Conservation (phyloP, 129 eudicot genomes). For the Tagetes patula region DNA sequence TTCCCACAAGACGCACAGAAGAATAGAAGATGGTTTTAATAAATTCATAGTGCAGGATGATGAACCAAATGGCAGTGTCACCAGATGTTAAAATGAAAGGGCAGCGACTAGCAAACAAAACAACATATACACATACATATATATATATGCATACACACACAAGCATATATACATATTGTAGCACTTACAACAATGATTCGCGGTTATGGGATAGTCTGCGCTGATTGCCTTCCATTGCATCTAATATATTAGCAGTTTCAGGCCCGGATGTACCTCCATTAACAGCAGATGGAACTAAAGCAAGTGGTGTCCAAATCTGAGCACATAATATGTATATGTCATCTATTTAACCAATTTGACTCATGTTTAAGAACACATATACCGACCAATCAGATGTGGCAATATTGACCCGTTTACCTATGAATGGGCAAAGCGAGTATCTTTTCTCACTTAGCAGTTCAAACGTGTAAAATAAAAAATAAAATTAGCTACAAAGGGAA, state of each 20-base stretch:
- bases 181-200: slow-evolving; percentile 65
- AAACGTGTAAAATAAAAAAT: background rate
- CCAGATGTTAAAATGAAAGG: background rate
- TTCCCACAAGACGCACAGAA: background rate
- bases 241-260: slow-evolving; percentile 58
- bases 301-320: slow-evolving; percentile 90
- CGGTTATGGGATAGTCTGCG: slow-evolving; percentile 69
- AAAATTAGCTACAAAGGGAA: background rate
- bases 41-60: background rate
- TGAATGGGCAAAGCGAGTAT: background rate
- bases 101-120: background rate
- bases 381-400: background rate
- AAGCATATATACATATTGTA: background rate
- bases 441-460: background rate
- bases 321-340: slow-evolving; percentile 7
- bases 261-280: slow-evolving; percentile 69
- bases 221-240: slow-evolving; percentile 85
- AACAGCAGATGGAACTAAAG: slow-evolving; percentile 65
- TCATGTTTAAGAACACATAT: background rate
- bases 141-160: too few relatives aligned
- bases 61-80: background rate
- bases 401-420: background rate
- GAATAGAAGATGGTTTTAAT: background rate
- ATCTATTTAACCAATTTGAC: slow-evolving; percentile 9
- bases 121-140: too few relatives aligned